Conservation (phyloP, 805 yeast genomes). For the Saturnispora quitensis region DNA sequence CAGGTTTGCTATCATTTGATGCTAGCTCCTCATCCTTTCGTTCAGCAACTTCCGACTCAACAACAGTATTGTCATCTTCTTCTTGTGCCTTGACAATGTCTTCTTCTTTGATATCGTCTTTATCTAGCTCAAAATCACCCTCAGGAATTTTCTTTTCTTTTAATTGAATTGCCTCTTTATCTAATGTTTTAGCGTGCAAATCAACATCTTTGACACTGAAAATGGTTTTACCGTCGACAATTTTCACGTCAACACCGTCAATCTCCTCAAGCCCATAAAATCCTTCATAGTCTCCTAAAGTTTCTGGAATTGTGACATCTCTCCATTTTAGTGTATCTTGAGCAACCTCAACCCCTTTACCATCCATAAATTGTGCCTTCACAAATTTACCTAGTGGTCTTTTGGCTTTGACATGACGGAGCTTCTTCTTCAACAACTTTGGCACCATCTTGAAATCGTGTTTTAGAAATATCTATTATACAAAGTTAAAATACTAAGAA, state of each 20-base stretch:
- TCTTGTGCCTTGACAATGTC: conserved; percentile 17
- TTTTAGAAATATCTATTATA: neutral
- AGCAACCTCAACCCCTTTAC: conserved; percentile 19
- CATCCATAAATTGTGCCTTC: conserved; percentile 1
- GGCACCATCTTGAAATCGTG: conserved; percentile 1
- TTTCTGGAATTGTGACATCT: conserved; percentile 71
- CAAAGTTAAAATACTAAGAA: conserved; percentile 3
- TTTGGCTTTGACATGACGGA: neutral
- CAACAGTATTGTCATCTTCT: conserved; percentile 6
- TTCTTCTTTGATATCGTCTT: conserved; percentile 14
- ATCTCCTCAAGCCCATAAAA: conserved; percentile 89
- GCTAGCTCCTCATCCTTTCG: conserved; percentile 3
- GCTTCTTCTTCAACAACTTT: conserved; percentile 3
- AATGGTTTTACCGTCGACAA: conserved; percentile 57
- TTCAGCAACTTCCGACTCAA: neutral
- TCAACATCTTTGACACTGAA: conserved; percentile 38
- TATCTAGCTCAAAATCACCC: conserved; percentile 19
- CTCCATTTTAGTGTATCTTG: conserved; percentile 64
- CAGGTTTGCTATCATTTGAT: neutral
- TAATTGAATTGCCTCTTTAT: conserved; percentile 18
- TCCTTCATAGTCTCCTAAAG: conserved; percentile 80
- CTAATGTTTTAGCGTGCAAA: conserved; percentile 6
- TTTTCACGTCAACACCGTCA: conserved; percentile 82
- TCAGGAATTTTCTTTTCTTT: conserved; percentile 18
- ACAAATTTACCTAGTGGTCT: conserved; percentile 4